Base-by-base conservation (phyloP, 2,329 filamentous ascomycete genomes). In the Penicillium sp. region DNA sequence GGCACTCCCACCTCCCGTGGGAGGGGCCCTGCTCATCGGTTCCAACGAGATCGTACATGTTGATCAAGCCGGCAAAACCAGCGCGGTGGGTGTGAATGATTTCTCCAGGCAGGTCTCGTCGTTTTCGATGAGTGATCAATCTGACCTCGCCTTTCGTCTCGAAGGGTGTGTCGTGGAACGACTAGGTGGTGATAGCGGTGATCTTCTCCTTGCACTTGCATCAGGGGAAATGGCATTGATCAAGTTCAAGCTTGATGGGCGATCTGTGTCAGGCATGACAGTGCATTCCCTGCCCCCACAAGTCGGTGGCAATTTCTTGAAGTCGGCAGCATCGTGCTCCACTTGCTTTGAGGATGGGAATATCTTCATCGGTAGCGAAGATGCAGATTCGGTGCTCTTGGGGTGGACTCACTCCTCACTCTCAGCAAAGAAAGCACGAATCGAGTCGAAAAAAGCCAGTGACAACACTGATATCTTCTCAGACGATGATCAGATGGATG, bases 31-130 rank as follows among this genome's bases (percentile, higher is more conserved):
- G 14, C 80, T 99, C 14, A 76, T 97, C 18, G 95, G 94, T 25
- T 81, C 82, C 43, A 97, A 99, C 67, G 91, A 96, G 67, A 74
- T 99, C 55, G 89, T 99, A 54, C 94, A 99, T 69, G 85, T 99
- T 58, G 92, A 97, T 66, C 94, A 99, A 77, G 90, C 90, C 10
- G 94, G 94, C 27, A 96, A 95, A 70, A 83, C 91, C 11, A 96
- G 90, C 64, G 92, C 91, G 2, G 88, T 97, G 52, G 92, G 88
- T 4, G 89, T 99, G 57, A 99, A 99, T 66, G 83, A 90, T 30
- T 95, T 96, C 73, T 87, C 92, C 4, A 90, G 86, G 68, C 83
- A 89, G 55, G 83, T 84, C 57, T 96, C 92, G 2, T 83, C 87
- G 0, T 97, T 96, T 64, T 83, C 87, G 45, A 84, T 99, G 68